Percentiles rank a stretch among this genome's conserved stretches.
Conservation (phyloP, 441 rosid genomes). For the Gossypium laxum region DNA sequence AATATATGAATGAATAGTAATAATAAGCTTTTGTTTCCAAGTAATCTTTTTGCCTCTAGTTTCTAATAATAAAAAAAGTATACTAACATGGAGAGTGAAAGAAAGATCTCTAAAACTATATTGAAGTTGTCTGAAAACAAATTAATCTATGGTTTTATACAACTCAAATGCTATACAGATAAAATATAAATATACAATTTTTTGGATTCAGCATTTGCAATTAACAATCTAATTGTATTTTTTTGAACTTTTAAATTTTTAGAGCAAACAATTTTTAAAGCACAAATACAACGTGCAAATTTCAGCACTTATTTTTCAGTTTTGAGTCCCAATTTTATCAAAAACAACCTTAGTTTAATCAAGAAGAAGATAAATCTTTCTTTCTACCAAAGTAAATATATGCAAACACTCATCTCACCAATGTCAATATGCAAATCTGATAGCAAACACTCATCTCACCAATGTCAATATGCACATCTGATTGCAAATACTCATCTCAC, state of each 20-base stretch:
- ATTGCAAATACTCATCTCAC: background rate
- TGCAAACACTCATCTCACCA: background rate
- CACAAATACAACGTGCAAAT: background rate
- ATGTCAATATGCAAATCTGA: background rate
- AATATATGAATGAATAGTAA: background rate
- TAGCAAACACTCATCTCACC: background rate
- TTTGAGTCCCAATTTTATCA: background rate
- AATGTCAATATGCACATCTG: background rate
- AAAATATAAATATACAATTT: background rate
- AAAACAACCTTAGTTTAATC: background rate
- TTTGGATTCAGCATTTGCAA: background rate
- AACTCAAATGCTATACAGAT: background rate
- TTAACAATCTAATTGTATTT: background rate
- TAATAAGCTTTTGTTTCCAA: background rate
- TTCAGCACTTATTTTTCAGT: background rate
- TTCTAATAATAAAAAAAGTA: background rate
- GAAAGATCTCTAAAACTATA: background rate
- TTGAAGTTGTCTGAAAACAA: background rate
- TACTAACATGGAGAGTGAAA: background rate
- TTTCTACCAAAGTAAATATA: background rate
- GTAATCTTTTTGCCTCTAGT: background rate
- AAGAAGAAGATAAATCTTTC: background rate
- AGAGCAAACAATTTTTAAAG: background rate
- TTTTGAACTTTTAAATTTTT: background rate
- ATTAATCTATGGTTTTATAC: background rate